Base-by-base conservation (phyloP, 257 asterid genomes). In the Plantago ovata region DNA sequence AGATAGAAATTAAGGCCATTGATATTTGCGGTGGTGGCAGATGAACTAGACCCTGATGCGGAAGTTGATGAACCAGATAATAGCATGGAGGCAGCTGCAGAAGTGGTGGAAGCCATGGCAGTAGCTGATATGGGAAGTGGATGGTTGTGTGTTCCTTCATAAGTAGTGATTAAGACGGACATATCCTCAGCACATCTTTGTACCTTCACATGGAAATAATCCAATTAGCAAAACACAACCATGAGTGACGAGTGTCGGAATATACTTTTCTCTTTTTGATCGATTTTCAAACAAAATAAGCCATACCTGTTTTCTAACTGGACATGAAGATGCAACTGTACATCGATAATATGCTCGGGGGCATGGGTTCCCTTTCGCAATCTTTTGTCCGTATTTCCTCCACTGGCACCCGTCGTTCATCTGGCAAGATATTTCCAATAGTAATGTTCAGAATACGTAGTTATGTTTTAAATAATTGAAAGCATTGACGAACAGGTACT, bases 271-370 rank as follows among this genome's bases (percentile, higher is more conserved):
- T 41, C 7, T 41, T 10, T 10, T 3, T 12, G 46, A 12, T 13
- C 6, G 16, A 13, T 18, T 13, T 42, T 42, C 16, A 42, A 42
- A 10, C 4, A 42, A n/a, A n/a, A n/a, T n/a, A 24, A 43, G 13
- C 13, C 5, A 0, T 76, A 90, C 96, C 85, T 88, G 96, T 45
- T 85, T 92, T 57, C 98, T 72, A 3, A 92, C 98, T 0, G 98
- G 96, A 12, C 98, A 92, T 1, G 85, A 75, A 6, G 93, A 86
- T 53, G 98, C 94, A 3, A 88, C 85, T 0, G 96, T 88, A 70
- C 98, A 92, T 63, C 98, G 96, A 42, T 92, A 92, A 65, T 92
- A 92, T 21, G 98, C 96, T 62, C 98, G 70, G n/a, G 98, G 98
- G 74, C 98, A 88, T 3, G 98, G 98, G 32, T 92, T 92, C 9